A percentile compares a stretch with the other conserved stretches of the same genome.
Conservation (phyloP, 768 basidiomycete species). For the Gelatoporia subvermispora region DNA sequence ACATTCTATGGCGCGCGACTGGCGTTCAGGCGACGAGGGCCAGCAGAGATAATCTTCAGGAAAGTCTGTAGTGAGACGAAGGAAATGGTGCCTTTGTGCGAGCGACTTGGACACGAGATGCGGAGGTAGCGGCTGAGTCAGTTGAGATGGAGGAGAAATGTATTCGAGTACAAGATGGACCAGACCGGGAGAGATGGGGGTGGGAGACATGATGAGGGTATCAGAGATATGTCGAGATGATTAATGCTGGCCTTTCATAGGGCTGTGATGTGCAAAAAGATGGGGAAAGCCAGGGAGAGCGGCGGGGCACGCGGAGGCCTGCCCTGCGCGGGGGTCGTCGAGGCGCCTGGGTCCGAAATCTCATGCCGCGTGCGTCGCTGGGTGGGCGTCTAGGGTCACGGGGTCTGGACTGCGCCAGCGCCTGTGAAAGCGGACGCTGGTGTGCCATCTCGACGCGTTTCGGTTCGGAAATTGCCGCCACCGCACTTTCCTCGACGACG, state of each 20-base stretch:
- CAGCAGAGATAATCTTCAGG: constrained; percentile 60
- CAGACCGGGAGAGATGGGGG: constrained; percentile 32
- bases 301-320: constrained; percentile 4
- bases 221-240: not conserved
- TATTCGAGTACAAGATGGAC: constrained; percentile 51
- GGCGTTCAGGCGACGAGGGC: constrained; percentile 41
- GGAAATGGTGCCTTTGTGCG: constrained; percentile 61
- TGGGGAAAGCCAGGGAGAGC: not conserved
- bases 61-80: constrained; percentile 46
- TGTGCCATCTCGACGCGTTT: not conserved
- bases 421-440: too few species aligned
- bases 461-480: constrained; percentile 2
- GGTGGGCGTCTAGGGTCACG: too few species aligned
- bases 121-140: constrained; percentile 47
- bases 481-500: not conserved
- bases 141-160: constrained; percentile 47
- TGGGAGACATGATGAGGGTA: constrained; percentile 28
- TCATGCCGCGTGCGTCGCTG: too few species aligned
- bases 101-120: constrained; percentile 58
- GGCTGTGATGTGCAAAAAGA: not conserved
- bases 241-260: not conserved
- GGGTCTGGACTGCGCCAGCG: too few species aligned
- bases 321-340: not conserved
- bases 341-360: constrained; percentile 2
- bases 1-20: constrained; percentile 34